Evolutionary conservation across 2,329 filamentous ascomycete species (phyloP).

Genomic region (Fusarium mangiferae): DNA sequence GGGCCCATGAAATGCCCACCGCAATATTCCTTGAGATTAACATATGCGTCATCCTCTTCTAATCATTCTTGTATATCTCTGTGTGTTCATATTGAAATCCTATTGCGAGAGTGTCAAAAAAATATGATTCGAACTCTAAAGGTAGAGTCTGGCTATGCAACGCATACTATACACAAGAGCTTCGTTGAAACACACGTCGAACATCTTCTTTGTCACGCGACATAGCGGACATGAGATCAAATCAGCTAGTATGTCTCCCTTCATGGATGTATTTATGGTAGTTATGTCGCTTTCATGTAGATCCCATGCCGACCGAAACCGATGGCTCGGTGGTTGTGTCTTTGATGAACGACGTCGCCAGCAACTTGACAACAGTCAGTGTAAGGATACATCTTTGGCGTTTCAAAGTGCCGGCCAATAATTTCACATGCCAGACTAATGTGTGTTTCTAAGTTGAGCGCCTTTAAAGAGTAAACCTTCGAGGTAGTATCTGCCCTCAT

Average conservation of each 20-base stretch:
- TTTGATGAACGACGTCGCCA: too few species aligned
- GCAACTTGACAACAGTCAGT: neutral
- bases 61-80: too few species aligned
- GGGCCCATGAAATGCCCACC: too few species aligned
- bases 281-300: neutral
- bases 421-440: neutral
- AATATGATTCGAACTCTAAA: too few species aligned
- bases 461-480: neutral
- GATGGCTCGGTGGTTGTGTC: neutral
- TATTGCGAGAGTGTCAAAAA: rapidly evolving
- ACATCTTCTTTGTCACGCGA: neutral
- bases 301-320: neutral
- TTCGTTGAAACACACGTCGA: too few species aligned
- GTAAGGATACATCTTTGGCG: neutral
- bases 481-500: neutral
- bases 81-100: rapidly evolving
- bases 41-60: too few species aligned
- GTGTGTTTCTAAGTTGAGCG: neutral
- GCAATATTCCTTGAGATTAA: neutral
- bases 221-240: too few species aligned
- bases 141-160: rapidly evolving
- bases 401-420: too few species aligned
- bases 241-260: rapidly evolving
- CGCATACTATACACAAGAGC: neutral
- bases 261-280: neutral